Percentiles rank a stretch among this genome's conserved stretches.
Evolutionary conservation across 2,329 filamentous ascomycete genomes (phyloP).

Genomic region (Ceratocystis smalleyi): DNA sequence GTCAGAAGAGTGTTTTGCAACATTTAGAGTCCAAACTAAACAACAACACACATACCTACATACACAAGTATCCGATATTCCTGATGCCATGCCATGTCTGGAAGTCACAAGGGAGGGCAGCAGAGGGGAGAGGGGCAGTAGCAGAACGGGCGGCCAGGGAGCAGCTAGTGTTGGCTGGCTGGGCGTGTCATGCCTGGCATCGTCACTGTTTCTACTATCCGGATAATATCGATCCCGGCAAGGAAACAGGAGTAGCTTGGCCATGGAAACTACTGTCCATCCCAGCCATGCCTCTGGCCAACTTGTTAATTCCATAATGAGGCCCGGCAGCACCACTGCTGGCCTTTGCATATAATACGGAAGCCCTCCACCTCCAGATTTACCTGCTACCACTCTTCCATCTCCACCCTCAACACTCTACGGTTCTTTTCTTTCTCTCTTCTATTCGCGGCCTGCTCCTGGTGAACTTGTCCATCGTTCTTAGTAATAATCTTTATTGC

Average conservation of each 20-base stretch:
- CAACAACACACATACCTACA: background rate
- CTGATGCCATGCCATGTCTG: background rate
- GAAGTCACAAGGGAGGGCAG: background rate
- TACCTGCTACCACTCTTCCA: background rate
- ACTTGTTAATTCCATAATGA: background rate
- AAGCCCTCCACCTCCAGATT: background rate
- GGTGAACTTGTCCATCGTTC: slow-evolving; percentile 16
- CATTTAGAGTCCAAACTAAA: background rate
- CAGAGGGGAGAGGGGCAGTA: background rate
- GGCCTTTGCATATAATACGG: slow-evolving; percentile 1
- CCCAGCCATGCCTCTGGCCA: no score
- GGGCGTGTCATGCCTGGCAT: background rate
- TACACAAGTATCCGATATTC: background rate
- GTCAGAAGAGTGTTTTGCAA: slow-evolving; percentile 17
- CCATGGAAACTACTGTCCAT: background rate
- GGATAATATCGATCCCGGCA: background rate
- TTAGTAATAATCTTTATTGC: slow-evolving; percentile 14
- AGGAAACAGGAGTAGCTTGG: background rate
- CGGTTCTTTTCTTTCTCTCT: slow-evolving; percentile 4
- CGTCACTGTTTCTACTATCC: background rate
- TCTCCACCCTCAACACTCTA: slow-evolving; percentile 16
- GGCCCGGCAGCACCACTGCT: background rate
- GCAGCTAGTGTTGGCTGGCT: background rate
- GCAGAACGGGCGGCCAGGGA: background rate
- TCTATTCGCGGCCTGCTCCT: slow-evolving; percentile 16